These are phyloP conservation scores for Coniella vitis DNA, from an alignment of 2,329 filamentous ascomycete genomes.

Conservation along the genomic window DNA sequence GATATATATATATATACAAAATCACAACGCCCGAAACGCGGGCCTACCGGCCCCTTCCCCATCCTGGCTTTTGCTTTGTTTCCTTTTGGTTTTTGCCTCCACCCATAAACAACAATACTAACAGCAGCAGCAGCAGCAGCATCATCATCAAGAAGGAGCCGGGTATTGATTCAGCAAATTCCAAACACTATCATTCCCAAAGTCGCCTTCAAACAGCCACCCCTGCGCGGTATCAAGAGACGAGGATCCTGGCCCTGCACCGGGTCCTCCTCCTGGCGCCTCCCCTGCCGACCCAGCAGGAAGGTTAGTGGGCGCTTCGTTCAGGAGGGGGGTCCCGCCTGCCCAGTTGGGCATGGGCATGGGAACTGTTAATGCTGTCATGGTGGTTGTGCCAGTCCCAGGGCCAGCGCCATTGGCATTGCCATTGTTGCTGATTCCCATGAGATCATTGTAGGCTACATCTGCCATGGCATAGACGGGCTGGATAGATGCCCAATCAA, in stretches of 20 bases:
- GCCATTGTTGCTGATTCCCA: slow-evolving; percentile 30
- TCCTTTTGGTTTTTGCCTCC: no score
- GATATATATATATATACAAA: no score
- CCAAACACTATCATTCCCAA: slow-evolving; percentile 26
- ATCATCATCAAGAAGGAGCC: slow-evolving; percentile 19
- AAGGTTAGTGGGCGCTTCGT: slow-evolving; percentile 1
- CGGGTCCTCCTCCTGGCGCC: slow-evolving; percentile 4
- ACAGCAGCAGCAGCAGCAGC: no score
- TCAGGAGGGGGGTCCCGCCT: slow-evolving; percentile 10
- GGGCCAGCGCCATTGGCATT: background rate
- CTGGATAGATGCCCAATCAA: slow-evolving; percentile 44
- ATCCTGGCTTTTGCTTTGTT: no score
- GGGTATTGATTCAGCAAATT: slow-evolving; percentile 24
- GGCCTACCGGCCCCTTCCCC: no score
- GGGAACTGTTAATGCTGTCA: slow-evolving; percentile 3
- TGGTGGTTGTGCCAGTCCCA: slow-evolving; percentile 16
- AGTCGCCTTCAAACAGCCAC: slow-evolving; percentile 22
- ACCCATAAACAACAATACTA: no score
- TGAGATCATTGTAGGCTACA: slow-evolving; percentile 50
- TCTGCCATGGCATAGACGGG: slow-evolving; percentile 52
- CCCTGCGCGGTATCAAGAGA: slow-evolving; percentile 5
- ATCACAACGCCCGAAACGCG: no score
- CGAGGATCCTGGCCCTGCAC: no score
- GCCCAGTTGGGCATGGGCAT: slow-evolving; percentile 16
- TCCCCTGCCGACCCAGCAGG: background rate